These are phyloP conservation scores for Phytophthora agathidicida DNA, from an alignment of 352 stramenopile genomes.

Conservation along the genomic window DNA sequence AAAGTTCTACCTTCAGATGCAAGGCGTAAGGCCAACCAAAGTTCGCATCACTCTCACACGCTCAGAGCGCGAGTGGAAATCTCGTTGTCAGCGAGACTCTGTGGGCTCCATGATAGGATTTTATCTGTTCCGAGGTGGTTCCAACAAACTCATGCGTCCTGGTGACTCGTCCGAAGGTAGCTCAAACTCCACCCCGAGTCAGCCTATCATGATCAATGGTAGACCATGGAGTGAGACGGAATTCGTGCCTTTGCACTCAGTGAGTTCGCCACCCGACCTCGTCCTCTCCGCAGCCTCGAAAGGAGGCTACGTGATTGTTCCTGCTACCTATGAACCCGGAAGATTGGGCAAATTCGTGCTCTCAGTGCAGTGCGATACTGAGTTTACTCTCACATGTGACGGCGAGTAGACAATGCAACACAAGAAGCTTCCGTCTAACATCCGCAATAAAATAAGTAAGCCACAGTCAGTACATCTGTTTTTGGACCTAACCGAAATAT, in stretches of 20 bases:
- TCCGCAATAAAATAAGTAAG: no score
- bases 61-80: constrained; percentile 84
- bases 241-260: constrained; percentile 79
- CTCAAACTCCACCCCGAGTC: constrained; percentile 3
- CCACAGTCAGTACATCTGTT: no score
- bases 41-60: constrained; percentile 84
- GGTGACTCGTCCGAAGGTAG: constrained; percentile 24
- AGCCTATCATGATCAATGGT: constrained; percentile 70
- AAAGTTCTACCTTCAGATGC: constrained; percentile 79
- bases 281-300: constrained; percentile 75
- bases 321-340: constrained; percentile 85
- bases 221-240: constrained; percentile 82
- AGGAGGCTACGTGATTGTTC: constrained; percentile 88
- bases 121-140: constrained; percentile 72
- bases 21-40: constrained; percentile 67
- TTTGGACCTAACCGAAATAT: no score
- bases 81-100: constrained; percentile 80
- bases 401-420: no score
- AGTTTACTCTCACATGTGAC: constrained; percentile 73
- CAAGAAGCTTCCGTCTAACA: no score
- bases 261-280: constrained; percentile 74
- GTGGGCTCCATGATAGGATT: constrained; percentile 93
- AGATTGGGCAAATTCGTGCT: constrained; percentile 85
- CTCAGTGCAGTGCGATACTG: constrained; percentile 80
- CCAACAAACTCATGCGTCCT: constrained; percentile 43